These are phyloP conservation scores for Lupinus albus DNA, from an alignment of 306 rosid species.

Conservation along the genomic window DNA sequence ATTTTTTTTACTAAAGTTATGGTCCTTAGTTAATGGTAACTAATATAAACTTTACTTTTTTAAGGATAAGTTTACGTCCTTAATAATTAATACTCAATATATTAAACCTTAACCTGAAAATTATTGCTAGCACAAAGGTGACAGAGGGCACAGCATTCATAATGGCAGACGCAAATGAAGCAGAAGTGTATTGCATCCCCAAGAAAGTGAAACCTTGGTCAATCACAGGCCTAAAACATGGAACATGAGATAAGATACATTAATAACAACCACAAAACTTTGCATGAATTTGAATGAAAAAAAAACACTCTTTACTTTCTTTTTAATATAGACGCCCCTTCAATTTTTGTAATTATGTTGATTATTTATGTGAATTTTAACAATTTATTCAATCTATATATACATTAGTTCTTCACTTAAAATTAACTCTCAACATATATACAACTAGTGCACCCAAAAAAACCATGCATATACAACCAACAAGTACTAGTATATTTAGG, in stretches of 20 bases:
- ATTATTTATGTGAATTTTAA: background rate
- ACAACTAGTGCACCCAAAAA: background rate
- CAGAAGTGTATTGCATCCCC: conserved; percentile 79
- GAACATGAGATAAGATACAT: background rate
- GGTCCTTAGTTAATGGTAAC: too few species aligned
- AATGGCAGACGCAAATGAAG: conserved; percentile 69
- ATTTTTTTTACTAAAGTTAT: too few species aligned
- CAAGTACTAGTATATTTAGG: too few species aligned
- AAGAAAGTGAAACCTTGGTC: conserved; percentile 74
- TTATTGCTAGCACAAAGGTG: conserved; percentile 63
- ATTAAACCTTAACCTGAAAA: conserved; percentile 49
- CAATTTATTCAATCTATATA: background rate
- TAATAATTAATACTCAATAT: background rate
- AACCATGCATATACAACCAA: background rate
- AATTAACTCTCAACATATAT: background rate
- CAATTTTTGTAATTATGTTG: background rate
- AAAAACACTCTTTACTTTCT: too few species aligned
- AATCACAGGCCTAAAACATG: conserved; percentile 59
- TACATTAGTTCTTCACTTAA: background rate
- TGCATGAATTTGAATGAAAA: too few species aligned
- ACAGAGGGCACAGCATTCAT: conserved; percentile 80
- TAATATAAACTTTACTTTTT: too few species aligned
- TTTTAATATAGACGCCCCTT: background rate
- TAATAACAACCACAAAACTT: background rate
- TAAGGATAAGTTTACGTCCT: too few species aligned